Conservation (phyloP, 1,284 basidiomycete species). For the Bondarzewia mesenterica region DNA sequence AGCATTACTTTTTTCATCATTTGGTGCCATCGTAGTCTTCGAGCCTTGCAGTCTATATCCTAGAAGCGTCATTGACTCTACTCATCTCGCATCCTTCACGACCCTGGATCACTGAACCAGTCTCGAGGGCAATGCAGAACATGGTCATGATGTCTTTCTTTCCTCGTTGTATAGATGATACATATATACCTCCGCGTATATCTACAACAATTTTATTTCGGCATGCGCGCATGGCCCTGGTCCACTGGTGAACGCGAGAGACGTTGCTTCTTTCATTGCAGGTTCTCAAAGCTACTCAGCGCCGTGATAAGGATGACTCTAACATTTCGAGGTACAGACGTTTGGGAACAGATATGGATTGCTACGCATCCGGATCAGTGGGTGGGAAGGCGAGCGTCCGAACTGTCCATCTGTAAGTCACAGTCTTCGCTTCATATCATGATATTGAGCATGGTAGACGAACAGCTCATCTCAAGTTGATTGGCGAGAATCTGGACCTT, state of each 20-base stretch:
- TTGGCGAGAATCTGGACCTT: constrained; percentile 40
- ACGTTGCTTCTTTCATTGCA: background rate
- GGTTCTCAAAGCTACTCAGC: background rate
- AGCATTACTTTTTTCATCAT: background rate
- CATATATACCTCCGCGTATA: too few relatives aligned
- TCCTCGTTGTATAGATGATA: too few relatives aligned
- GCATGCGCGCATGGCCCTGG: too few relatives aligned
- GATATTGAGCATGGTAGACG: constrained; percentile 16
- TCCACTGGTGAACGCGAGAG: too few relatives aligned
- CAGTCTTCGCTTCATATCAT: background rate
- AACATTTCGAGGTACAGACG: constrained; percentile 32
- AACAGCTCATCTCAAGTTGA: constrained; percentile 45
- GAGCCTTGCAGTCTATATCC: background rate
- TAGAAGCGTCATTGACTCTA: background rate
- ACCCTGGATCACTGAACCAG: too few relatives aligned
- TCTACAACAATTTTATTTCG: too few relatives aligned
- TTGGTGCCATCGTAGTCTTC: background rate
- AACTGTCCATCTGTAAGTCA: constrained; percentile 42
- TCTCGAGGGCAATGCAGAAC: too few relatives aligned
- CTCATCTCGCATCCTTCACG: too few relatives aligned
- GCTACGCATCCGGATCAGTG: constrained; percentile 56
- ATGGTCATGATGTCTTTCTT: too few relatives aligned
- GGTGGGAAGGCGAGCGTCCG: constrained; percentile 41
- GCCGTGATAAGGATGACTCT: constrained; percentile 3
- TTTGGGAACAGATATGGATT: constrained; percentile 50